Evolutionary conservation across 495 filamentous ascomycete species (phyloP).

Genomic region (Ascobolus immersus): DNA sequence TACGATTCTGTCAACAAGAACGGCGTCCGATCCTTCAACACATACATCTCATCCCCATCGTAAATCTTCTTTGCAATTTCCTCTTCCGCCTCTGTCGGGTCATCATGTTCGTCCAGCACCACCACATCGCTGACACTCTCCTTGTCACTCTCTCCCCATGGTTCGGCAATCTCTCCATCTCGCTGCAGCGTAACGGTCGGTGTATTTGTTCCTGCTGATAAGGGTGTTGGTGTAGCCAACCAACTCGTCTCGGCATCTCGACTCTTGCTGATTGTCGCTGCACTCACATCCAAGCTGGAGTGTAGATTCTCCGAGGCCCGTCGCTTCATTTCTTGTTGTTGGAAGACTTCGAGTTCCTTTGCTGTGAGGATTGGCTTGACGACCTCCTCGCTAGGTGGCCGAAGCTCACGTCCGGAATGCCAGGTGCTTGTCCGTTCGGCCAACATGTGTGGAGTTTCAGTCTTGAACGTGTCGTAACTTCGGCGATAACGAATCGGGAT

Average conservation of each 20-base stretch:
- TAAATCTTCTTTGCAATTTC: slow-evolving; percentile 59
- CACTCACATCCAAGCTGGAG: slow-evolving; percentile 11
- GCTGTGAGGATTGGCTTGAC: slow-evolving; percentile 14
- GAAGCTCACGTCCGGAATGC: too few species aligned
- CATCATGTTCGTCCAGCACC: neutral
- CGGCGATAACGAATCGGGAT: too few species aligned
- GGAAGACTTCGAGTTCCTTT: slow-evolving; percentile 11
- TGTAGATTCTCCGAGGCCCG: slow-evolving; percentile 6
- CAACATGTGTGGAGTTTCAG: too few species aligned
- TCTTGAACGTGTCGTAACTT: too few species aligned
- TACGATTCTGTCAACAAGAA: slow-evolving; percentile 63
- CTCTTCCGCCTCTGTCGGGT: slow-evolving; percentile 37
- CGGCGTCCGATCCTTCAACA: slow-evolving; percentile 50
- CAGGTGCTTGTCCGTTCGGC: too few species aligned
- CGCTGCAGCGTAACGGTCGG: slow-evolving; percentile 15
- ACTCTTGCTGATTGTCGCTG: slow-evolving; percentile 1
- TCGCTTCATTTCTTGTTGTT: slow-evolving; percentile 9
- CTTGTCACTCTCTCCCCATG: slow-evolving; percentile 2
- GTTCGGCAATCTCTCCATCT: slow-evolving; percentile 10
- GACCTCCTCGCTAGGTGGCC: too few species aligned
- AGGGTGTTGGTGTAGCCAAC: slow-evolving; percentile 10
- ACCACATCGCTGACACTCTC: neutral
- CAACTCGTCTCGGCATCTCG: slow-evolving; percentile 10
- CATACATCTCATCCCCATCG: slow-evolving; percentile 59
- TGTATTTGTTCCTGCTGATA: slow-evolving; percentile 6